Conservation (phyloP, 2,329 filamentous ascomycete species). For the Calonectria honghensis region DNA sequence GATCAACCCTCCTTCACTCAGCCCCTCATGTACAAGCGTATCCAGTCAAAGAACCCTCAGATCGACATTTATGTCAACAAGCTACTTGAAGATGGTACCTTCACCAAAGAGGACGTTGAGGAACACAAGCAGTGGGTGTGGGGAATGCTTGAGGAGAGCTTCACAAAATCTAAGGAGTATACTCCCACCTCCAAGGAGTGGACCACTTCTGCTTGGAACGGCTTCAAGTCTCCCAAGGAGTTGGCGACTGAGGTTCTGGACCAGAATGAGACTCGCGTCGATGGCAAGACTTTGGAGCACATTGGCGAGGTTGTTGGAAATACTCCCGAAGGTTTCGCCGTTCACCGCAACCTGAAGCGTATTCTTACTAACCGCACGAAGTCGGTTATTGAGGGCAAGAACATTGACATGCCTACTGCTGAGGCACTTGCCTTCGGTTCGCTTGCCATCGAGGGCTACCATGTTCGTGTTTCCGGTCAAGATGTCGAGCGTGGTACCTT, state of each 20-base stretch:
- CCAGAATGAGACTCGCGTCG: constrained; percentile 90
- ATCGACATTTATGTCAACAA: constrained; percentile 95
- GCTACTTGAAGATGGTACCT: constrained; percentile 92
- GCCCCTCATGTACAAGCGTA: constrained; percentile 99
- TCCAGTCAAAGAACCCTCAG: constrained; percentile 87
- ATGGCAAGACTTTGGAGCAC: constrained; percentile 82
- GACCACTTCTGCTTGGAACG: constrained; percentile 99
- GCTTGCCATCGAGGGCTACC: constrained; percentile 93
- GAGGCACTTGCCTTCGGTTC: constrained; percentile 97
- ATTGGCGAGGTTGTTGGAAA: constrained; percentile 88
- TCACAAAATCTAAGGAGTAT: constrained; percentile 97
- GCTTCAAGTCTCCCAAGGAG: constrained; percentile 99
- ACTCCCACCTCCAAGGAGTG: constrained; percentile 97
- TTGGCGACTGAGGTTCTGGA: constrained; percentile 94
- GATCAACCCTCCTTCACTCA: constrained; percentile 99
- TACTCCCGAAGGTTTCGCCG: constrained; percentile 88
- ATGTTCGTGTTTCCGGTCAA: constrained; percentile 97
- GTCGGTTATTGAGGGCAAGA: constrained; percentile 91
- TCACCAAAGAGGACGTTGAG: constrained; percentile 97
- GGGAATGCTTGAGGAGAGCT: constrained; percentile 99
- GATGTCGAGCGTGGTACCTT: constrained; percentile 99
- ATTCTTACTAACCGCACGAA: constrained; percentile 93
- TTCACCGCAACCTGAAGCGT: constrained; percentile 97
- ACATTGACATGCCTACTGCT: constrained; percentile 98
- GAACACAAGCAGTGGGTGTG: constrained; percentile 99